Evolutionary conservation across 768 basidiomycete species (phyloP).

Genomic region (Candolleomyces efflorescens): DNA sequence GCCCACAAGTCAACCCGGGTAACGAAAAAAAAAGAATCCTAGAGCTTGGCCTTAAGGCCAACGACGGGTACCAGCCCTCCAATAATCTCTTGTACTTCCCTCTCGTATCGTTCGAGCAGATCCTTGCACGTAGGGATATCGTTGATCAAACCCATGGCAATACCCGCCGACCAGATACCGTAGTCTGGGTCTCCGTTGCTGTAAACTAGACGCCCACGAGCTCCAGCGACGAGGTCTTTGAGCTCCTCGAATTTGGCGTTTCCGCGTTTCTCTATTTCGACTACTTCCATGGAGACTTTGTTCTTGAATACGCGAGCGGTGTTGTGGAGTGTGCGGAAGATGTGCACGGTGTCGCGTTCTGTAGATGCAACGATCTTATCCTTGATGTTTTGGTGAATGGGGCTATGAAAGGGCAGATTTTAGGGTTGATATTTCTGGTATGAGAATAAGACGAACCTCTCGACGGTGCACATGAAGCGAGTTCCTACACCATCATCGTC

Average conservation of each 20-base stretch:
- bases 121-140: slow-evolving; percentile 82
- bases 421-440: not conserved
- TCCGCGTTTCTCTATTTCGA: slow-evolving; percentile 74
- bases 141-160: slow-evolving; percentile 66
- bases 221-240: slow-evolving; percentile 70
- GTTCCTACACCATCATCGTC: slow-evolving; percentile 43
- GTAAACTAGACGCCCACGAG: slow-evolving; percentile 68
- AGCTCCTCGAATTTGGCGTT: slow-evolving; percentile 88
- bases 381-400: slow-evolving; percentile 89
- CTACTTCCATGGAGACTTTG: slow-evolving; percentile 77
- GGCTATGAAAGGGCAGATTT: slow-evolving; percentile 34
- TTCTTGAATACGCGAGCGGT: slow-evolving; percentile 88
- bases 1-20: no score
- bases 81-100: slow-evolving; percentile 69
- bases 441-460: slow-evolving; percentile 45
- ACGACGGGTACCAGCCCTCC: slow-evolving; percentile 34
- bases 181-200: slow-evolving; percentile 82
- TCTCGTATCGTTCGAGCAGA: slow-evolving; percentile 64
- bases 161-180: slow-evolving; percentile 80
- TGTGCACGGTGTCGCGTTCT: slow-evolving; percentile 83
- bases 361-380: slow-evolving; percentile 79
- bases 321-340: slow-evolving; percentile 84
- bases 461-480: slow-evolving; percentile 89
- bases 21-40: slow-evolving; percentile 1
- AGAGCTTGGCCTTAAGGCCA: slow-evolving; percentile 35